Conservation (phyloP, 2,329 filamentous ascomycete genomes). For the Cladorrhinum sp. region DNA sequence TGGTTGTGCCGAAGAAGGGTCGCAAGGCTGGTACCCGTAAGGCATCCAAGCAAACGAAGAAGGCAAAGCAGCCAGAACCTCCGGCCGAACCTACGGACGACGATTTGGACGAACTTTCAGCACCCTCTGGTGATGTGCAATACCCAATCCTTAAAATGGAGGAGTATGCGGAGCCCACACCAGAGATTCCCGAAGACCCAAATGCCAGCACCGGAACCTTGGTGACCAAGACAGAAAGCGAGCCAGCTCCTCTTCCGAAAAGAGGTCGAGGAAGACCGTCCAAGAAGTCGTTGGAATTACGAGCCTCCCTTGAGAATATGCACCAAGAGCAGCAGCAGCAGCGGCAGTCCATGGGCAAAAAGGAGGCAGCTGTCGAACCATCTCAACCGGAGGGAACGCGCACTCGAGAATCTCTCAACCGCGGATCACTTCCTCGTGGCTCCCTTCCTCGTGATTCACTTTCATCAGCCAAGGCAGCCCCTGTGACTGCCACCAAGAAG, state of each 20-base stretch:
- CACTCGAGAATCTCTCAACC: constrained; percentile 13
- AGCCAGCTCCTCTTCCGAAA: constrained; percentile 25
- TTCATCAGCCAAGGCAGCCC: constrained; percentile 11
- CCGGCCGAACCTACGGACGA: constrained; percentile 23
- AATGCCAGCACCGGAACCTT: constrained; percentile 28
- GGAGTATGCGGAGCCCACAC: constrained; percentile 13
- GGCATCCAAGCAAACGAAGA: constrained; percentile 51
- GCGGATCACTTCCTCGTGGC: not conserved
- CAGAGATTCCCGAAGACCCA: constrained; percentile 23
- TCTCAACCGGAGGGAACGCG: constrained; percentile 10
- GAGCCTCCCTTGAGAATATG: constrained; percentile 10
- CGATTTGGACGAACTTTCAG: constrained; percentile 16
- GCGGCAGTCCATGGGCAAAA: not conserved
- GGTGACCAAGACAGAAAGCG: constrained; percentile 17
- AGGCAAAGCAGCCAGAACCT: constrained; percentile 36
- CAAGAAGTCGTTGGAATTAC: constrained; percentile 30
- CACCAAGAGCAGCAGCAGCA: constrained; percentile 7
- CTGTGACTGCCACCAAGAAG: constrained; percentile 6
- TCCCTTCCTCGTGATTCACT: constrained; percentile 1
- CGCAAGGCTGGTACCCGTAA: constrained; percentile 52
- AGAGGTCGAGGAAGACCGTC: constrained; percentile 33
- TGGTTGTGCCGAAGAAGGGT: constrained; percentile 52
- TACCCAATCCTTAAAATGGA: constrained; percentile 11
- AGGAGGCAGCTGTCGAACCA: constrained; percentile 9
- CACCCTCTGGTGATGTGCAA: not conserved